These are phyloP conservation scores for Hygrocybe punicea DNA, from an alignment of 768 basidiomycete species.

Conservation along the genomic window DNA sequence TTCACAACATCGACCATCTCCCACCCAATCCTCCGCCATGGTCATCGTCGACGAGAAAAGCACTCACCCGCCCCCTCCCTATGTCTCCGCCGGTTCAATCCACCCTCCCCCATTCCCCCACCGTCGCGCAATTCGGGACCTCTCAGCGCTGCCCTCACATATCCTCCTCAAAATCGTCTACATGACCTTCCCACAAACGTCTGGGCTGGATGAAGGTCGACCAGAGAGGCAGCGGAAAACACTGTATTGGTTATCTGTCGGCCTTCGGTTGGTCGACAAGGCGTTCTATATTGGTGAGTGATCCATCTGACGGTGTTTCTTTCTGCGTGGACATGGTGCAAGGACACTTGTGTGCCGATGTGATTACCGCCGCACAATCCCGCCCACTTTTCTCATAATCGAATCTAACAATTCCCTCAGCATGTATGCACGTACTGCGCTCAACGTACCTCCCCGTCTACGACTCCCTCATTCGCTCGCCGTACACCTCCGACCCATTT, in stretches of 20 bases:
- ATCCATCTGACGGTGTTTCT: neutral
- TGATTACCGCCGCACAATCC: too few relatives aligned
- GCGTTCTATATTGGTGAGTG: slow-evolving; percentile 63
- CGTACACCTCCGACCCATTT: slow-evolving; percentile 79
- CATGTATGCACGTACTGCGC: slow-evolving; percentile 79
- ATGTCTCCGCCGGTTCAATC: slow-evolving; percentile 13
- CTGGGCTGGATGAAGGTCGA: slow-evolving; percentile 37
- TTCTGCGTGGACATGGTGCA: neutral
- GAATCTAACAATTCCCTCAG: slow-evolving; percentile 28
- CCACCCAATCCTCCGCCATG: slow-evolving; percentile 23
- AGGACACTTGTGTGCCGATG: too few relatives aligned
- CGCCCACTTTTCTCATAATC: neutral
- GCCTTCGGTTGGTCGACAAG: slow-evolving; percentile 62
- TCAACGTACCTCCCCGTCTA: slow-evolving; percentile 72
- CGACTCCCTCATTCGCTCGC: slow-evolving; percentile 53
- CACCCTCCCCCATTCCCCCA: slow-evolving; percentile 23
- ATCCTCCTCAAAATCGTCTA: slow-evolving; percentile 69
- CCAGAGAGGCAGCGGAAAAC: slow-evolving; percentile 59
- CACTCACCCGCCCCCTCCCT: slow-evolving; percentile 31
- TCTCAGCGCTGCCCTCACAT: slow-evolving; percentile 51
- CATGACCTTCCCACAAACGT: slow-evolving; percentile 52
- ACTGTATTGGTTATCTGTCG: slow-evolving; percentile 65
- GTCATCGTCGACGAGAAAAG: slow-evolving; percentile 39
- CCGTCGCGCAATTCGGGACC: slow-evolving; percentile 10
- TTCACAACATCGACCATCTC: neutral